phyloP scores from a whole-genome alignment of 768 basidiomycete genomes.

The Termitomyces sp. region DNA sequence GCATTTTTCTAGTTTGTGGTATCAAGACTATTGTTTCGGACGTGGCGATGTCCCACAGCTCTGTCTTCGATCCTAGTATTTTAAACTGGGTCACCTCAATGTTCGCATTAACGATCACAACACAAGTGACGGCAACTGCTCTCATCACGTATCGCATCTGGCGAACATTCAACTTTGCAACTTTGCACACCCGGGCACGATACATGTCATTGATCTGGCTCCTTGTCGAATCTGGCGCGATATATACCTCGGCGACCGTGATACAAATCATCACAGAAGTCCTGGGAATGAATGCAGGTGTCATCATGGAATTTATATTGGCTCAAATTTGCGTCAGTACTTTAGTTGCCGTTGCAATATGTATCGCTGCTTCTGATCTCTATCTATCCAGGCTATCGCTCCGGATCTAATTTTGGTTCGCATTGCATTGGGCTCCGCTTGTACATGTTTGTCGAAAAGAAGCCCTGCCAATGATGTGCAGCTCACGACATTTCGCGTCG shows the following conservation, averaged over 20 bases:
- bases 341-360: background rate
- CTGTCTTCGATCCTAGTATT: conserved; percentile 21
- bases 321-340: conserved; percentile 19
- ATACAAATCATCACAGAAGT: conserved; percentile 12
- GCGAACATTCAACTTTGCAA: conserved; percentile 11
- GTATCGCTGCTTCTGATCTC: background rate
- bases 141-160: conserved; percentile 20
- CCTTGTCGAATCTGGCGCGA: conserved; percentile 19
- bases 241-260: conserved; percentile 20
- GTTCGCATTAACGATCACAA: conserved; percentile 21
- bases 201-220: conserved; percentile 19
- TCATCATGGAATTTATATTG: conserved; percentile 21
- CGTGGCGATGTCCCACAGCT: conserved; percentile 9
- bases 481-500: background rate
- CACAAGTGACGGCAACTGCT: conserved; percentile 19
- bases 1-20: conserved; percentile 14
- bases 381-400: conserved; percentile 7
- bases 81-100: conserved; percentile 21
- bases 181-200: conserved; percentile 4
- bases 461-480: background rate
- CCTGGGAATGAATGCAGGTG: conserved; percentile 15
- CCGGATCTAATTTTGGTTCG: conserved; percentile 2
- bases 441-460: background rate
- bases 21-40: conserved; percentile 19
- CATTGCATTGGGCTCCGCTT: background rate